Base-by-base conservation (phyloP, 371 early-diverging fungal species). In the Lichtheimia ramosa region DNA sequence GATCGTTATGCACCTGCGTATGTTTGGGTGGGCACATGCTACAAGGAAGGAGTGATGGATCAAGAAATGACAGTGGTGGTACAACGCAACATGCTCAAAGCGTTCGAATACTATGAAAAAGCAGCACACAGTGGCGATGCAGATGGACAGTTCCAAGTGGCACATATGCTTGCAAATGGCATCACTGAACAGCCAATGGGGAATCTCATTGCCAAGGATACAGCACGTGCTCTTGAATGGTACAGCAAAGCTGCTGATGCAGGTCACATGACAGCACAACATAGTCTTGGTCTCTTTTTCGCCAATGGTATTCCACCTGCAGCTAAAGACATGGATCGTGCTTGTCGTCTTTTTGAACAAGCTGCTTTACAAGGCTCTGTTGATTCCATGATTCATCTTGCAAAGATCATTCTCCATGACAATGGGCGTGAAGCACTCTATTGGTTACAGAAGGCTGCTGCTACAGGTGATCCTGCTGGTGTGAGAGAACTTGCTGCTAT, bases 211-310 rank as follows among this genome's bases (percentile, higher is more conserved):
- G 14, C n/a, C 13, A 34, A 41, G 13, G 27, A 55, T 43, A 41
- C 16, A 10, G 46, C 43, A 16, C 16, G 18, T 6, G 76, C 79
- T 7, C 65, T 70, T 50, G 55, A 58, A 2, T 64, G 65, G 15
- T 79, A 75, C 57, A 50, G 39, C 20, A 64, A 61, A 34, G 64
- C 70, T 13, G 79, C 79, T 7, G 52, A 63, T 39, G 41, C 51
- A 7, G 73, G 67, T 2, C 66, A 71, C 54, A 27, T 58, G 13
- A 72, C 75, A 46, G 70, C 70, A 4, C 74, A 79, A 49, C 64
- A 72, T 39, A 63, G 74, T 42, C 60, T 83, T 18, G 82, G 82
- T 50, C 64, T 77, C 16, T 74, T 77, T 43, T 78, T 79, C 28
- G 67, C 68, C 16, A 66, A 83, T 23, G 85, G 86, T 7, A 51